Percentiles rank a stretch among this genome's conserved stretches.
phyloP scores from a whole-genome alignment of 1,139 yeast species.

The Candida tropicalis region DNA sequence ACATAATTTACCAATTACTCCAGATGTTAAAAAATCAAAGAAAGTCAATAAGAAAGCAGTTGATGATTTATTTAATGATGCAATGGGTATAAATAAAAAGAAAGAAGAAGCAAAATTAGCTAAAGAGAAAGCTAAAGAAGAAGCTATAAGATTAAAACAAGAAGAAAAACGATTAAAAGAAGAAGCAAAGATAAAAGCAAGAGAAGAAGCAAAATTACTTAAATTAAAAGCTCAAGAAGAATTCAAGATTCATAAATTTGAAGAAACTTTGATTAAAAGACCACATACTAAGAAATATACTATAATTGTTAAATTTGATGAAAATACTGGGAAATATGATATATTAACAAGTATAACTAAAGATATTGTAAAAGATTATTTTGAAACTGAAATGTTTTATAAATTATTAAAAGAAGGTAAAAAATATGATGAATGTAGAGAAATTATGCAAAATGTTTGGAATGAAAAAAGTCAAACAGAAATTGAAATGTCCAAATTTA shows the following conservation, averaged over 20 bases:
- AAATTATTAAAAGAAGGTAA: not conserved
- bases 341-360: not conserved
- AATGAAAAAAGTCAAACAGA: conserved; percentile 24
- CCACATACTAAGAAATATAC: conserved; percentile 4
- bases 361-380: conserved; percentile 2
- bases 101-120: not conserved
- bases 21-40: not conserved
- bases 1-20: not conserved
- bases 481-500: conserved; percentile 26
- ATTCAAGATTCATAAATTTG: not conserved
- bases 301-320: not conserved
- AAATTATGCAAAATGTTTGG: conserved; percentile 22
- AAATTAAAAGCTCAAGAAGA: not conserved
- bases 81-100: not conserved
- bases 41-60: not conserved
- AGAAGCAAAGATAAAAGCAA: not conserved
- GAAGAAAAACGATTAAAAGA: too few relatives aligned
- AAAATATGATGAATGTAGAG: not conserved
- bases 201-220: not conserved
- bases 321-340: conserved; percentile 5
- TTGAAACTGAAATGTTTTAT: not conserved
- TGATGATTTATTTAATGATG: not conserved
- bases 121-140: not conserved
- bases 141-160: not conserved
- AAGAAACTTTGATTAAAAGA: conserved; percentile 6